Conservation (phyloP, 345 rosid species). For the Rubroshorea leprosula region DNA sequence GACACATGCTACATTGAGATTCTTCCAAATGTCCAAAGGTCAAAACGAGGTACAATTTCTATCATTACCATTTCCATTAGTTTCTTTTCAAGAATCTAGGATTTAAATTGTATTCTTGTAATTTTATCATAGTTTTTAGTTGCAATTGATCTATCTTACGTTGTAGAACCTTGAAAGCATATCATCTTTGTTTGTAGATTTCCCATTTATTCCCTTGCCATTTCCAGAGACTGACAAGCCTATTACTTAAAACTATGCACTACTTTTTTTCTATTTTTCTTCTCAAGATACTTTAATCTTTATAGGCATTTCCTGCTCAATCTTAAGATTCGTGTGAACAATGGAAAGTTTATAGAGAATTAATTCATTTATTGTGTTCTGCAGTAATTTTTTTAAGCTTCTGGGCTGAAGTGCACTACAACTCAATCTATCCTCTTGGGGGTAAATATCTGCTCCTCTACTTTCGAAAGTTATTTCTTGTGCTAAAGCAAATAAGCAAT, state of each 20-base stretch:
- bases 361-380: not conserved
- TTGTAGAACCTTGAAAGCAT: not conserved
- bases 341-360: not conserved
- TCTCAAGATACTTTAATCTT: too few species aligned
- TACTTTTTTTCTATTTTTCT: too few species aligned
- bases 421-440: slow-evolving; percentile 67
- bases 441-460: slow-evolving; percentile 22
- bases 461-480: too few species aligned
- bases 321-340: not conserved
- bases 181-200: not conserved
- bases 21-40: slow-evolving; percentile 39
- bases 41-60: slow-evolving; percentile 39
- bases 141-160: not conserved
- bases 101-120: too few species aligned
- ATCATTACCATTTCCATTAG: not conserved
- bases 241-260: too few species aligned
- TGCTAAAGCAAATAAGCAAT: too few species aligned
- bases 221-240: too few species aligned
- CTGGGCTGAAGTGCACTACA: slow-evolving; percentile 95
- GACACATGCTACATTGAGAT: slow-evolving; percentile 66
- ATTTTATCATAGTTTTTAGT: too few species aligned
- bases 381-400: slow-evolving; percentile 81
- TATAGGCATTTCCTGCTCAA: too few species aligned
- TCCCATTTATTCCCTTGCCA: not conserved
- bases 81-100: slow-evolving; percentile 3